These are phyloP conservation scores for Westerdykella ornata DNA, from an alignment of 2,329 filamentous ascomycete species.

Conservation along the genomic window DNA sequence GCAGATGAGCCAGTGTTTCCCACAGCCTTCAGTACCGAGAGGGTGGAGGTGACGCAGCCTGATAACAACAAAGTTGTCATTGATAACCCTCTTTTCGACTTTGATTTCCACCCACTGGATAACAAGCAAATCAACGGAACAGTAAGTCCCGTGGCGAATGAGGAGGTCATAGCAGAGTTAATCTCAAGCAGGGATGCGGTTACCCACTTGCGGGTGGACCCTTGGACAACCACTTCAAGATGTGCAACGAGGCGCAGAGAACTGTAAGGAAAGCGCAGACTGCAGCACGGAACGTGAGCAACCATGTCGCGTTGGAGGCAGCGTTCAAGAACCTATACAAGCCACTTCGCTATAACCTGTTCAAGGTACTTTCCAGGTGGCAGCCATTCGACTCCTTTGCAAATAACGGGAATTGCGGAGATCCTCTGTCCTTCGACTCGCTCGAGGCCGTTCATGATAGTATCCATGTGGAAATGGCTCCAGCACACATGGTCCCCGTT, in stretches of 20 bases:
- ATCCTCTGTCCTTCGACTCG: background rate
- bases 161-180: background rate
- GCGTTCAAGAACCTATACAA: constrained; percentile 3
- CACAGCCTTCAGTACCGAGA: constrained; percentile 27
- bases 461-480: constrained; percentile 31
- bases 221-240: constrained; percentile 5
- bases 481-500: constrained; percentile 64
- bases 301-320: constrained; percentile 6
- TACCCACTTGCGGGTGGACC: constrained; percentile 47
- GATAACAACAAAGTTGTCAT: constrained; percentile 22
- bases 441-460: constrained; percentile 12
- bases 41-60: constrained; percentile 35
- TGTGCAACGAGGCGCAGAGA: constrained; percentile 40
- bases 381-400: constrained; percentile 9
- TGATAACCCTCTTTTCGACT: constrained; percentile 36
- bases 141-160: constrained; percentile 38
- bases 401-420: constrained; percentile 4
- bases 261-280: background rate
- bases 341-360: constrained; percentile 6
- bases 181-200: constrained; percentile 2
- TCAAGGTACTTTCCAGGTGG: constrained; percentile 13
- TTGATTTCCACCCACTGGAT: constrained; percentile 38
- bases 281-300: background rate
- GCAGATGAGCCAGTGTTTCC: constrained; percentile 29
- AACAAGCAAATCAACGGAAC: constrained; percentile 8